phyloP scores from a whole-genome alignment of 352 stramenopile species.

The Pseudoperonospora humuli region DNA sequence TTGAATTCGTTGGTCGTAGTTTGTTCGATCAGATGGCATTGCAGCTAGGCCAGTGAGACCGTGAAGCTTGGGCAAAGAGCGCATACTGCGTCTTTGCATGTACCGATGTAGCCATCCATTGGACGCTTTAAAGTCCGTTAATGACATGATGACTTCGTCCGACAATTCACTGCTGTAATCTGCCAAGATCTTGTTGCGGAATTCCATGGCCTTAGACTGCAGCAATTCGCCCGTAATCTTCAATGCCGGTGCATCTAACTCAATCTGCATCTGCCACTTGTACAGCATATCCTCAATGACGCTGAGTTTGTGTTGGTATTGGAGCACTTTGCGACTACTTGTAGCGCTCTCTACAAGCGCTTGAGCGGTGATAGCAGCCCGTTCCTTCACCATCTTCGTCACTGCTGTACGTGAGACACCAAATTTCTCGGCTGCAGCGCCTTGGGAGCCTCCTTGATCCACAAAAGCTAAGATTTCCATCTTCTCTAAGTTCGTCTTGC shows the following conservation, averaged over 20 bases:
- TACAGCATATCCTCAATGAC: conserved; percentile 84
- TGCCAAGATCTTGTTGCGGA: conserved; percentile 70
- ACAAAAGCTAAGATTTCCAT: conserved; percentile 77
- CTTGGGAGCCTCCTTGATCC: conserved; percentile 68
- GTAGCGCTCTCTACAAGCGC: conserved; percentile 53
- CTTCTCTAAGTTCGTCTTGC: conserved; percentile 80
- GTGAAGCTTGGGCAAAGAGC: conserved; percentile 45
- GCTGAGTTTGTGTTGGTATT: conserved; percentile 78
- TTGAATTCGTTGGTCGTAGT: conserved; percentile 35
- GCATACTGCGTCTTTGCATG: conserved; percentile 63
- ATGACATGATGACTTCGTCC: conserved; percentile 66
- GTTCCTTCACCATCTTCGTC: conserved; percentile 85
- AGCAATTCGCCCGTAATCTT: conserved; percentile 74
- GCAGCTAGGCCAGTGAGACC: conserved; percentile 5
- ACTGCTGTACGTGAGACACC: conserved; percentile 73
- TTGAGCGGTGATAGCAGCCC: conserved; percentile 60
- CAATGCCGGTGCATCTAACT: conserved; percentile 49
- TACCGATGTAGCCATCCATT: conserved; percentile 80
- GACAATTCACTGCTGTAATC: conserved; percentile 62
- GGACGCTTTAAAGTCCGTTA: conserved; percentile 78
- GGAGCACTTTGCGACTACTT: conserved; percentile 69
- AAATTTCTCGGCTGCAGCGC: conserved; percentile 69
- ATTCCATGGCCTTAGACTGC: conserved; percentile 74
- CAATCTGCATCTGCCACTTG: conserved; percentile 78
- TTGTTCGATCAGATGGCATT: conserved; percentile 10